Evolutionary conservation across 345 rosid genomes (phyloP).

Genomic region (Gossypium ekmanianum): DNA sequence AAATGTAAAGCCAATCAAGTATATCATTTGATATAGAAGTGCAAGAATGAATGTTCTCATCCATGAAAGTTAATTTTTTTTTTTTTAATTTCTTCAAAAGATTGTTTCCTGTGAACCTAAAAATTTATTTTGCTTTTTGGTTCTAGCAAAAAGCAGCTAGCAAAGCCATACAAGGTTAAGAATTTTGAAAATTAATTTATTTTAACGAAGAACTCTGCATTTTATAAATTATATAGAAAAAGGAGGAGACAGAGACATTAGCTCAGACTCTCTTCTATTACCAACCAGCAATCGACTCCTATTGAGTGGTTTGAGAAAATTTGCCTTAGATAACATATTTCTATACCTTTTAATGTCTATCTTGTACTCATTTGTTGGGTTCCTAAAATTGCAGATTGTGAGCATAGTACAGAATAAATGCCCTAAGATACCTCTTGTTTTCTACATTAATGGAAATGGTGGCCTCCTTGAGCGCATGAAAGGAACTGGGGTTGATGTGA

Average conservation of each 20-base stretch:
- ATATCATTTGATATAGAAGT: not conserved
- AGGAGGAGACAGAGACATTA: not conserved
- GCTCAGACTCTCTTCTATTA: not conserved
- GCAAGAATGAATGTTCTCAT: not conserved
- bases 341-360: not conserved
- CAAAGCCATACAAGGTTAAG: not conserved
- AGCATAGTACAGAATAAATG: conserved; percentile 53
- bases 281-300: not conserved
- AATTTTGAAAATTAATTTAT: not conserved
- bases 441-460: conserved; percentile 90
- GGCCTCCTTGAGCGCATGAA: conserved; percentile 93
- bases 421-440: conserved; percentile 82
- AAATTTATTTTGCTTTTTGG: not conserved
- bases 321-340: not conserved
- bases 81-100: not conserved
- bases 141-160: not conserved
- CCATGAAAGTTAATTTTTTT: not conserved
- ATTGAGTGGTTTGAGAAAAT: not conserved
- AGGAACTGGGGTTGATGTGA: conserved; percentile 84
- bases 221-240: not conserved
- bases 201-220: not conserved
- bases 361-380: not conserved
- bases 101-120: not conserved
- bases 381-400: conserved; percentile 52
- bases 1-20: not conserved